phyloP scores from a whole-genome alignment of 352 stramenopile species.

The Elongisporangium undulatum region DNA sequence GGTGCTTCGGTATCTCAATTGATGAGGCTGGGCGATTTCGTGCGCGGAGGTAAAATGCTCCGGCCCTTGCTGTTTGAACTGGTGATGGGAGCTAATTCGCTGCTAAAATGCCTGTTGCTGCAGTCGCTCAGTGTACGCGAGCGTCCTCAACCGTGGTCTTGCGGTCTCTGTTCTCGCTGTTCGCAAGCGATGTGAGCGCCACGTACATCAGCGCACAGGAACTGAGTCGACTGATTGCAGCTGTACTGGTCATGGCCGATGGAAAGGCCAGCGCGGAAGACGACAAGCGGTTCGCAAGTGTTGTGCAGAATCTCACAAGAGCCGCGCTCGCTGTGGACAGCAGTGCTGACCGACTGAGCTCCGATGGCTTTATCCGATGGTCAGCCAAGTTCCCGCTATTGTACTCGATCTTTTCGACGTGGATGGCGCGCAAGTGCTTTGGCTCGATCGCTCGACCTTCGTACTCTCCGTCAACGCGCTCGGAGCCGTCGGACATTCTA shows the following conservation, averaged over 20 bases:
- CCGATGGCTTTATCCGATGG: conserved; percentile 64
- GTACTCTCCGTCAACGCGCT: conserved; percentile 44
- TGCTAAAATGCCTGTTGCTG: conserved; percentile 1
- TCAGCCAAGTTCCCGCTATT: conserved; percentile 60
- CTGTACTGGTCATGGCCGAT: conserved; percentile 52
- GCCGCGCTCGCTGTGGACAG: conserved; percentile 26
- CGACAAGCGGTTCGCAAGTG: conserved; percentile 15
- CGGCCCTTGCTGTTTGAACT: background rate
- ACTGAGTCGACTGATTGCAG: conserved; percentile 39
- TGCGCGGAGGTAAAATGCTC: conserved; percentile 41
- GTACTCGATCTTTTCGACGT: conserved; percentile 74
- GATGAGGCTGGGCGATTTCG: conserved; percentile 49
- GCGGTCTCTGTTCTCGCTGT: conserved; percentile 51
- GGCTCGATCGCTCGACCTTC: conserved; percentile 36
- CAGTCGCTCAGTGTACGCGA: conserved; percentile 63
- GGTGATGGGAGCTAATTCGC: background rate
- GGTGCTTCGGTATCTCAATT: conserved; percentile 3
- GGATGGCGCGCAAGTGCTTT: conserved; percentile 58
- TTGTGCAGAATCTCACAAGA: conserved; percentile 35
- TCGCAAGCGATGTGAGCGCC: conserved; percentile 20
- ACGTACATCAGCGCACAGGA: conserved; percentile 33
- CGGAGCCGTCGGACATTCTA: conserved; percentile 63
- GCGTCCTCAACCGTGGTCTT: conserved; percentile 59
- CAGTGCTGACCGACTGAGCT: conserved; percentile 18
- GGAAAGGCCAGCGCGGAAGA: conserved; percentile 20